phyloP scores from a whole-genome alignment of 345 rosid species.

The Populus deltoides region DNA sequence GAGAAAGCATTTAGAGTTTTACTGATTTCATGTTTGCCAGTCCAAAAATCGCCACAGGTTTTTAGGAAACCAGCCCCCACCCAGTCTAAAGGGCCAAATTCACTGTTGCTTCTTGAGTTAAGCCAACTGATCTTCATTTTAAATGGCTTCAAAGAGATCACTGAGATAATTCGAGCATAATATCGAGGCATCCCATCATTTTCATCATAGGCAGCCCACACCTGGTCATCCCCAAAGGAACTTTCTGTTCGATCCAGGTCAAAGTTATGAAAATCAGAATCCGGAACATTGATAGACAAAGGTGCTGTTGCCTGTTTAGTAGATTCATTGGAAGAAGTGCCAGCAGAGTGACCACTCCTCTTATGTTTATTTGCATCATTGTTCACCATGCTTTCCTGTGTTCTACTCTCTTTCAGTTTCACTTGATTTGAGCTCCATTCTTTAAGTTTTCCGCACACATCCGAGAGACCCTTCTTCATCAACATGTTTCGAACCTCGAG shows the following conservation, averaged over 20 bases:
- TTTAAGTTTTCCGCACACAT: constrained; percentile 42
- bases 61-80: constrained; percentile 73
- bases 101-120: constrained; percentile 63
- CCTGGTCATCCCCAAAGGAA: constrained; percentile 70
- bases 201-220: constrained; percentile 97
- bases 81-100: constrained; percentile 69
- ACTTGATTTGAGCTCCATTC: constrained; percentile 34
- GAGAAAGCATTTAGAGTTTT: constrained; percentile 70
- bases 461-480: constrained; percentile 42
- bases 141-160: constrained; percentile 71
- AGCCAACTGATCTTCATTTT: constrained; percentile 93
- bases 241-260: constrained; percentile 71
- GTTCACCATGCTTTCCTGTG: constrained; percentile 24
- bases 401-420: constrained; percentile 33
- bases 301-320: constrained; percentile 25
- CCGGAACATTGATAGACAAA: constrained; percentile 65
- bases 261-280: constrained; percentile 90
- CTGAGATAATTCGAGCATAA: constrained; percentile 88
- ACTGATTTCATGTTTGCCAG: constrained; percentile 51
- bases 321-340: constrained; percentile 14
- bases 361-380: constrained; percentile 17
- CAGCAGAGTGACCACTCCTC: constrained; percentile 8
- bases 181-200: constrained; percentile 96
- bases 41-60: constrained; percentile 83
- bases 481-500: constrained; percentile 51